These are phyloP conservation scores for Scutellaria baicalensis DNA, from an alignment of 257 asterid genomes.

Conservation along the genomic window DNA sequence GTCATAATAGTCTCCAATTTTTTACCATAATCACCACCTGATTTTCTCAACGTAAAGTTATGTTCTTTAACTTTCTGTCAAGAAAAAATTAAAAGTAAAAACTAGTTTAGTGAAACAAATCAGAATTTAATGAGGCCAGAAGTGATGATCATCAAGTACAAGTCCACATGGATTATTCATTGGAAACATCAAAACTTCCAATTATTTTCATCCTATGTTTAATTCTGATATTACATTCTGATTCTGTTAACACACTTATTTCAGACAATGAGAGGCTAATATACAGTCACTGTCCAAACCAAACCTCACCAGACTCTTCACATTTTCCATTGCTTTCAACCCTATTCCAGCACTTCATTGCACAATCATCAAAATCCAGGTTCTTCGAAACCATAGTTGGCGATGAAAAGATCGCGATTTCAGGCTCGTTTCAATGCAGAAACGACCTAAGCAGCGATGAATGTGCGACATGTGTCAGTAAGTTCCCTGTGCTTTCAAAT, in stretches of 20 bases:
- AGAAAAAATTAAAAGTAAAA: no score
- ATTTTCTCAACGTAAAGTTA: conserved; percentile 38
- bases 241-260: conserved; percentile 4
- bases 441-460: conserved; percentile 32
- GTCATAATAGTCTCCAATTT: background rate
- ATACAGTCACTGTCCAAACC: conserved; percentile 43
- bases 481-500: conserved; percentile 22
- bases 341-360: conserved; percentile 36
- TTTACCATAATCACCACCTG: background rate
- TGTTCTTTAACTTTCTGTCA: no score
- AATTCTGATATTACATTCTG: conserved; percentile 9
- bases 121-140: background rate
- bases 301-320: conserved; percentile 24
- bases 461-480: conserved; percentile 42
- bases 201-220: conserved; percentile 12
- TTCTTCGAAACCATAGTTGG: conserved; percentile 47
- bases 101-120: conserved; percentile 1
- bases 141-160: conserved; percentile 11
- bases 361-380: conserved; percentile 33
- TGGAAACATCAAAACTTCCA: background rate
- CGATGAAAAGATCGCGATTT: conserved; percentile 28
- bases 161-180: conserved; percentile 28
- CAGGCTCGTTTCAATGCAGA: conserved; percentile 59
- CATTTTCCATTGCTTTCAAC: conserved; percentile 24
- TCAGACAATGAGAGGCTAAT: conserved; percentile 30